These are phyloP conservation scores for Camptophora hylomeconis DNA, from an alignment of 2,329 filamentous ascomycete genomes.

Conservation along the genomic window DNA sequence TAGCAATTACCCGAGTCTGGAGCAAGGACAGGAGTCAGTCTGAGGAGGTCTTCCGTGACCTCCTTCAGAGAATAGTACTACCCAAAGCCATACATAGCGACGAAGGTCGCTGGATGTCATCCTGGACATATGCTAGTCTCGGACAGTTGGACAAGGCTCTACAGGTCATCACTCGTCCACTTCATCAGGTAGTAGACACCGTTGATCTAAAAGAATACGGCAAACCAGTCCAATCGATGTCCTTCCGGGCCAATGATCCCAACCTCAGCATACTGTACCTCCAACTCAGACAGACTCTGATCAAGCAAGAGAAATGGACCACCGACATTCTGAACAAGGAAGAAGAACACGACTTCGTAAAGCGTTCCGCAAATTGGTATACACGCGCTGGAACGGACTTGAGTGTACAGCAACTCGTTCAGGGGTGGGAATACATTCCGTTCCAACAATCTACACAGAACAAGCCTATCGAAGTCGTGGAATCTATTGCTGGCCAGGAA, in stretches of 20 bases:
- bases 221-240: conserved; percentile 50
- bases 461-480: conserved; percentile 18
- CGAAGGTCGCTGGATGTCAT: conserved; percentile 75
- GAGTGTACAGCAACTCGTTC: conserved; percentile 65
- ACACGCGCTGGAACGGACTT: conserved; percentile 89
- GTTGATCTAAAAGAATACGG: conserved; percentile 43
- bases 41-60: conserved; percentile 51
- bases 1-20: conserved; percentile 77
- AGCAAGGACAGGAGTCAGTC: conserved; percentile 59
- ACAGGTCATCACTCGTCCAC: conserved; percentile 65
- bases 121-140: conserved; percentile 92
- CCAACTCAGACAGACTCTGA: conserved; percentile 66
- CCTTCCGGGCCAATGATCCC: conserved; percentile 82
- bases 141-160: conserved; percentile 72
- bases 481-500: conserved; percentile 57
- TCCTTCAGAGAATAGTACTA: conserved; percentile 71
- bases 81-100: conserved; percentile 64
- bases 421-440: conserved; percentile 37
- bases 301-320: conserved; percentile 76
- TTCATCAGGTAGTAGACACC: conserved; percentile 55
- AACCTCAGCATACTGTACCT: conserved; percentile 69
- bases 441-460: conserved; percentile 11
- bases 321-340: conserved; percentile 60
- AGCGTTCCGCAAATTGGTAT: conserved; percentile 74
- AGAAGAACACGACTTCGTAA: conserved; percentile 77